These are phyloP conservation scores for Hansfordia pulvinata DNA, from an alignment of 2,329 filamentous ascomycete species.

Conservation along the genomic window DNA sequence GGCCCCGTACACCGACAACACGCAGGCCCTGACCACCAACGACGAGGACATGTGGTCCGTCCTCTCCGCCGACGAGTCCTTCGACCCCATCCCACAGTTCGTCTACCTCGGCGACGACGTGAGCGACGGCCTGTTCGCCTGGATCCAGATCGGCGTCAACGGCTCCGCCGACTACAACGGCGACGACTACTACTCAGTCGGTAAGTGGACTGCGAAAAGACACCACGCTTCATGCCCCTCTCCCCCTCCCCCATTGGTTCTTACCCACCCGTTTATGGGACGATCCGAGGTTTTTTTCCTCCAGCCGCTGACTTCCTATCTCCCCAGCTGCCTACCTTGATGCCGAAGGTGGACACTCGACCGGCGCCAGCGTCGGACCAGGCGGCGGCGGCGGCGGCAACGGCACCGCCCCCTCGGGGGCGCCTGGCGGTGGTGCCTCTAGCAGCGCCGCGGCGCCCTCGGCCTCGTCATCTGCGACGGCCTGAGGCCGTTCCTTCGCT, in stretches of 20 bases:
- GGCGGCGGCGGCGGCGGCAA: conserved; percentile 8
- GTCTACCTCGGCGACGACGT: conserved; percentile 34
- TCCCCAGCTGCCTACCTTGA: conserved; percentile 11
- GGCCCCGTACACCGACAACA: conserved; percentile 16
- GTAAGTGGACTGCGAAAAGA: no score
- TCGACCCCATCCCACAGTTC: conserved; percentile 36
- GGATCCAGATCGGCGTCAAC: conserved; percentile 33
- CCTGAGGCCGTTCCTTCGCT: no score
- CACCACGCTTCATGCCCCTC: no score
- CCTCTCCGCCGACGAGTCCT: conserved; percentile 12
- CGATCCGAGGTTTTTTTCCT: no score
- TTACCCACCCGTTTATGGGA: no score
- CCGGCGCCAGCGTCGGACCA: conserved; percentile 4
- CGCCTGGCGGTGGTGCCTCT: no score
- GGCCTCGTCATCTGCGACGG: no score
- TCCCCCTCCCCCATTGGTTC: no score
- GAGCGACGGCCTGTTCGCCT: conserved; percentile 30
- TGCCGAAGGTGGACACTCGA: conserved; percentile 14
- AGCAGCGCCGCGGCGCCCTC: no score
- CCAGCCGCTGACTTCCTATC: conserved; percentile 2
- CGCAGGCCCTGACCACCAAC: conserved; percentile 14
- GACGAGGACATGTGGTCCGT: conserved; percentile 19
- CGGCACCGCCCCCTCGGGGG: conserved; percentile 9
- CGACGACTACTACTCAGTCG: conserved; percentile 12
- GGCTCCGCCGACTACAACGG: conserved; percentile 18